Conservation (phyloP, 2,329 filamentous ascomycete genomes). For the Trichoderma lentiforme region DNA sequence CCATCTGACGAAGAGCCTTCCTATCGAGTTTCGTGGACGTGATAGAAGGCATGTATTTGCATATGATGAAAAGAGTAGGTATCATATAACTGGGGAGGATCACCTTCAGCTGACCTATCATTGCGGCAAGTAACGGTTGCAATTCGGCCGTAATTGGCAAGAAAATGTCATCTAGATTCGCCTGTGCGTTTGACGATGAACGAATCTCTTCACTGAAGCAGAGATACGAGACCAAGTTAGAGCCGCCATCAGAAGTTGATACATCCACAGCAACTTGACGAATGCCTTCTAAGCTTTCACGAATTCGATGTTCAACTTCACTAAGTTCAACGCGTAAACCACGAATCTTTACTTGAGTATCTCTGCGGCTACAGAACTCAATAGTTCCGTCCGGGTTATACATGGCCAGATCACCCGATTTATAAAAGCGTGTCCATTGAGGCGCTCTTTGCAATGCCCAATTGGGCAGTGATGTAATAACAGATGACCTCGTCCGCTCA, state of each 20-base stretch:
- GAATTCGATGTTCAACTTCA: constrained; percentile 7
- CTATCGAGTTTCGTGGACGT: constrained; percentile 12
- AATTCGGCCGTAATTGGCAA: not conserved
- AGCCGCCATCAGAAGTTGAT: not conserved
- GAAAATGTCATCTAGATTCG: not conserved
- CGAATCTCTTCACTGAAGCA: not conserved
- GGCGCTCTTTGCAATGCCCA: constrained; percentile 26
- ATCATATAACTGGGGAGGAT: constrained; percentile 4
- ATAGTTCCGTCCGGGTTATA: constrained; percentile 30
- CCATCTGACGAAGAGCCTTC: not conserved
- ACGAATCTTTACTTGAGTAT: constrained; percentile 14
- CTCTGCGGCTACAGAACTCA: constrained; percentile 7
- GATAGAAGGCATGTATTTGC: constrained; percentile 8
- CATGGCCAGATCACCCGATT: constrained; percentile 44
- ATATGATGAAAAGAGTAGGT: constrained; percentile 1
- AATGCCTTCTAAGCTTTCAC: not conserved
- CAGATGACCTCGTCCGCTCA: not conserved
- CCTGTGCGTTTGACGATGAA: not conserved
- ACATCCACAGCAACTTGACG: constrained; percentile 2
- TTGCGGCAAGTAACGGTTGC: not conserved
- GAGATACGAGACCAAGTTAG: not conserved
- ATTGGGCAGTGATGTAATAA: constrained; percentile 25
- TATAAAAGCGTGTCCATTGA: constrained; percentile 32
- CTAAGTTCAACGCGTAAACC: constrained; percentile 6
- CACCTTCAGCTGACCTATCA: not conserved